Evolutionary conservation across 495 filamentous ascomycete genomes (phyloP), one percentile per base, ranked within the genome.

Genomic region (Astrothelium subdiscretum): DNA sequence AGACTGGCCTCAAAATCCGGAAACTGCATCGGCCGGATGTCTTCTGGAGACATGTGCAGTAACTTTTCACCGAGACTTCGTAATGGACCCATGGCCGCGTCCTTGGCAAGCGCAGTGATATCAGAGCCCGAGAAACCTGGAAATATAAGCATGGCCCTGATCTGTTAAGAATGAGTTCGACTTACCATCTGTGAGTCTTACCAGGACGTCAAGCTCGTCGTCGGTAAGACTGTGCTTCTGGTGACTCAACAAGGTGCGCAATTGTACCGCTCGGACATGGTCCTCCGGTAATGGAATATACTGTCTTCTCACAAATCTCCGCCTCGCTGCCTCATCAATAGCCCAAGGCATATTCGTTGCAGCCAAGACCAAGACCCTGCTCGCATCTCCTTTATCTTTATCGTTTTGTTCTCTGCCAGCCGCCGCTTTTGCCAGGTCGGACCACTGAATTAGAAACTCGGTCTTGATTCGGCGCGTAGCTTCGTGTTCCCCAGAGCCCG

Each of bases 261-360:
- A 70, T 66, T 99, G 94, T 32, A 81, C 80, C 61, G 82, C 83
- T 54, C 94, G 80, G 0, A 94, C 94, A 66, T 86, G 79, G 15
- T 83, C 82, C 70, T 97, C 94, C 2, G 94, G 94, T 40, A 99
- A 70, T 2, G 94, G 94, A 61, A 99, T 97, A 72, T 99, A 99
- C 71, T 97, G 95, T 58, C 94, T 78, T 42, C 94, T 83, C 27
- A 97, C 94, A 70, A 99, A 99, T 57, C 94, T 80, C 60, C 95
- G 77, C 58, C 94, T 81, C 10, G 94, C 94, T 32, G 94, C 94
- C 72, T 97, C 94, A 67, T 99, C 94, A 67, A 97, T 97, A 43
- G 91, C 92, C 94, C 94, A 98, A 0, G 94, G 94, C 69, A 98
- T 74, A 69, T 99, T 99, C 10, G 94, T 99, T 32, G 94, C 94